phyloP scores from a whole-genome alignment of 129 eudicot genomes.

The Ambrosia trifida region DNA sequence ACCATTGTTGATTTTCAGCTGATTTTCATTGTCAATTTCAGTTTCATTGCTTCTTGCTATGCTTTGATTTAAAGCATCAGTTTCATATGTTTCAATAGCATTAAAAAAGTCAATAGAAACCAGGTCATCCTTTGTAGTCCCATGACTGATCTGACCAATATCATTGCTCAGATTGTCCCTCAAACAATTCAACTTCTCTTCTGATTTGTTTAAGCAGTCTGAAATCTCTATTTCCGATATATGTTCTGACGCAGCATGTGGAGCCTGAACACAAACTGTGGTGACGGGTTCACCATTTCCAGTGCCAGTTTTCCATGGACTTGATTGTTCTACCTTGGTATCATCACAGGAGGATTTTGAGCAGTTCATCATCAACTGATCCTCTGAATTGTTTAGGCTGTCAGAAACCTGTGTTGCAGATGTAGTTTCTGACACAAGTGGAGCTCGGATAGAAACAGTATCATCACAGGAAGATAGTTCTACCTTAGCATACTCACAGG shows the following conservation, averaged over 20 bases:
- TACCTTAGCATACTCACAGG: not conserved
- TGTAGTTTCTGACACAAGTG: slow-evolving; percentile 18
- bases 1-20: slow-evolving; percentile 18
- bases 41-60: slow-evolving; percentile 24
- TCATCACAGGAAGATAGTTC: not conserved
- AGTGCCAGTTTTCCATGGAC: slow-evolving; percentile 8
- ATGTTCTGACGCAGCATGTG: slow-evolving; percentile 22
- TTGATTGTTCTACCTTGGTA: slow-evolving; percentile 14
- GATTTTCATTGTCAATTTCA: slow-evolving; percentile 20
- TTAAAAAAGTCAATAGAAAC: not conserved
- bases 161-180: slow-evolving; percentile 4
- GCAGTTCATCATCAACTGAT: not conserved
- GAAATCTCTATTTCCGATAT: slow-evolving; percentile 17
- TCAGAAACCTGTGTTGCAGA: not conserved
- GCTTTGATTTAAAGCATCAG: slow-evolving; percentile 30
- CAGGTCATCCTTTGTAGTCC: slow-evolving; percentile 8
- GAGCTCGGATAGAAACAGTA: not conserved
- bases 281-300: slow-evolving; percentile 10
- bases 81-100: slow-evolving; percentile 13
- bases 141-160: not conserved
- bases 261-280: slow-evolving; percentile 2
- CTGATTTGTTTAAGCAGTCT: slow-evolving; percentile 20
- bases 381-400: slow-evolving; percentile 9
- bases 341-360: slow-evolving; percentile 9
- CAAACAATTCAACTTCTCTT: slow-evolving; percentile 16